Evolutionary conservation across 2,329 filamentous ascomycete species (phyloP).

Genomic region (Arthrobotrys sinensis): DNA sequence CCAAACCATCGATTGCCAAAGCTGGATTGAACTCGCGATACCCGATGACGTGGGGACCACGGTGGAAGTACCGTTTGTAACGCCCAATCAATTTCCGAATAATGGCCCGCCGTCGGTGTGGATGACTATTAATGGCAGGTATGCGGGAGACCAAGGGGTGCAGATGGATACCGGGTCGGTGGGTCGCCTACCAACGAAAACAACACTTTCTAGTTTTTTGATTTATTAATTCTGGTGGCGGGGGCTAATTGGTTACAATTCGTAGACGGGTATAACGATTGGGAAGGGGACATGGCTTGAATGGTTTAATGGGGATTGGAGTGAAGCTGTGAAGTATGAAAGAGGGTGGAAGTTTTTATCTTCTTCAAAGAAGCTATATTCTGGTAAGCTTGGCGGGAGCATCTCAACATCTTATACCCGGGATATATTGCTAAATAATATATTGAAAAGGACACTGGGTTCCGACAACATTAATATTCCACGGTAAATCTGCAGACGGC

Average conservation of each 20-base stretch:
- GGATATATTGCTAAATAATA: not conserved
- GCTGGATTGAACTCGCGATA: conserved; percentile 38
- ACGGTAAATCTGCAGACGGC: conserved; percentile 13
- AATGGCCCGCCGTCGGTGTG: conserved; percentile 29
- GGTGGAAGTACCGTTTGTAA: conserved; percentile 37
- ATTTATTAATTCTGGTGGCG: no score
- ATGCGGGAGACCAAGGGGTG: conserved; percentile 31
- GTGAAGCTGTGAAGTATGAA: conserved; percentile 22
- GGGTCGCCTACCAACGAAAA: conserved; percentile 19
- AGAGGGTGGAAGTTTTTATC: conserved; percentile 48
- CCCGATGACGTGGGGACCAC: conserved; percentile 14
- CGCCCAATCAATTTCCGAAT: conserved; percentile 40
- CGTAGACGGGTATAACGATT: conserved; percentile 50
- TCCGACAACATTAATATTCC: conserved; percentile 45
- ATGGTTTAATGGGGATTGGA: conserved; percentile 43
- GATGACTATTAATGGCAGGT: conserved; percentile 54
- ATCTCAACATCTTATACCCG: not conserved
- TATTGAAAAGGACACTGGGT: conserved; percentile 43
- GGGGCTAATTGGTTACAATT: not conserved
- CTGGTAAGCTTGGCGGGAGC: conserved; percentile 17
- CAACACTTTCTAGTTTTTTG: conserved; percentile 32
- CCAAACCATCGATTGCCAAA: conserved; percentile 13
- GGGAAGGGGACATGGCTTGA: conserved; percentile 48
- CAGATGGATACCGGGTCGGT: conserved; percentile 58
- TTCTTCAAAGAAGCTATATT: conserved; percentile 48